Conservation (phyloP, 2,329 filamentous ascomycete species). For the Botrytis elliptica region DNA sequence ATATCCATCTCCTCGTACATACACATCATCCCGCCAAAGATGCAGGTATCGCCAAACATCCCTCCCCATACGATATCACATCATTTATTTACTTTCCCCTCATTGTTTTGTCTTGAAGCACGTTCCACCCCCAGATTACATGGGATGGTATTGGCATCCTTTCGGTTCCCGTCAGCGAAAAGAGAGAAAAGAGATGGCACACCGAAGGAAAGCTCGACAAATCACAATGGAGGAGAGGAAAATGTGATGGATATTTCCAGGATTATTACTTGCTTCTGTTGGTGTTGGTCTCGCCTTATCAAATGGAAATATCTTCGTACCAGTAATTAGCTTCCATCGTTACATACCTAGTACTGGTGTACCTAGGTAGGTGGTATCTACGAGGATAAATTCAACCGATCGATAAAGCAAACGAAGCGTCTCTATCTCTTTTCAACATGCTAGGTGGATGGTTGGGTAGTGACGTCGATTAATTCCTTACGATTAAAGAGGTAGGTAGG, state of each 20-base stretch:
- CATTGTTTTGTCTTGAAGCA: slow-evolving; percentile 16
- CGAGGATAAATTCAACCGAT: not conserved
- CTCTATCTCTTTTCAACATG: not conserved
- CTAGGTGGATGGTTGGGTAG: not conserved
- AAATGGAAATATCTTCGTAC: no score
- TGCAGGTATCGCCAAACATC: not conserved
- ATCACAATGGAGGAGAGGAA: not conserved
- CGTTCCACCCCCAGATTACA: slow-evolving; percentile 12
- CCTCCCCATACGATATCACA: slow-evolving; percentile 10
- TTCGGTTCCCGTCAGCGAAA: not conserved
- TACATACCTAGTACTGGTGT: no score
- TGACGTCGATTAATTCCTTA: not conserved
- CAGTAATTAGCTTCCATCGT: no score
- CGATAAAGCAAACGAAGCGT: not conserved
- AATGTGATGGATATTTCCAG: not conserved
- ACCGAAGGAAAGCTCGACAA: not conserved
- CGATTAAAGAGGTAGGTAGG: not conserved
- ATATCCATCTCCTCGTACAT: not conserved
- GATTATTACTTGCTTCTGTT: not conserved
- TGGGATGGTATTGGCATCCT: not conserved
- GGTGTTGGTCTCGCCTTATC: not conserved
- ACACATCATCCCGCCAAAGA: not conserved
- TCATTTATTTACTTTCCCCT: slow-evolving; percentile 12
- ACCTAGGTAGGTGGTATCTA: not conserved
- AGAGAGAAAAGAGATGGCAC: no score